phyloP scores from a whole-genome alignment of 257 asterid species.

The Salvia splendens region DNA sequence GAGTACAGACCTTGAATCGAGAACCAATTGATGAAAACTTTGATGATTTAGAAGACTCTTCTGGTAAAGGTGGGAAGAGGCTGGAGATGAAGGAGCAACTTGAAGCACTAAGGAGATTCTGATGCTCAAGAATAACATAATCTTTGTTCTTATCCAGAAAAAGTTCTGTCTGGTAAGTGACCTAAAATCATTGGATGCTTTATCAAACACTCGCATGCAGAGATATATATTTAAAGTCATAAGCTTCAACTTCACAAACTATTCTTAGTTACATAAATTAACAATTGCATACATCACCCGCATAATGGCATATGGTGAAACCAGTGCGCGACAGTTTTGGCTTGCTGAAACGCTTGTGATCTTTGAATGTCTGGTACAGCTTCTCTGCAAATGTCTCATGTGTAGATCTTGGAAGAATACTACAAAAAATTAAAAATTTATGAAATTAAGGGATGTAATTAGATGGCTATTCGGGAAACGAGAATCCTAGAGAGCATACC shows the following conservation, averaged over 20 bases:
- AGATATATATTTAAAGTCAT: slow-evolving; percentile 17
- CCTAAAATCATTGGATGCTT: slow-evolving; percentile 53
- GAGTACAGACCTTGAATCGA: slow-evolving; percentile 68
- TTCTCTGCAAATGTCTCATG: slow-evolving; percentile 82
- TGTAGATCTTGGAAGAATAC: slow-evolving; percentile 97
- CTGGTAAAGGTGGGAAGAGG: slow-evolving; percentile 75
- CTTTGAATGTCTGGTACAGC: slow-evolving; percentile 81
- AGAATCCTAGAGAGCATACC: slow-evolving; percentile 52
- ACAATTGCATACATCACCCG: slow-evolving; percentile 82
- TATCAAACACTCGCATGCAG: slow-evolving; percentile 38
- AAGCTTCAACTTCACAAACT: slow-evolving; percentile 8
- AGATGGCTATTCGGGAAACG: slow-evolving; percentile 5
- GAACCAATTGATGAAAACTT: slow-evolving; percentile 90
- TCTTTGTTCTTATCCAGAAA: slow-evolving; percentile 94
- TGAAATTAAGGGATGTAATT: slow-evolving; percentile 5
- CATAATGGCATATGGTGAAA: slow-evolving; percentile 84
- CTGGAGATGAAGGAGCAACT: slow-evolving; percentile 71
- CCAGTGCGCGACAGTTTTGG: slow-evolving; percentile 86
- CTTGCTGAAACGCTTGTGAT: slow-evolving; percentile 84
- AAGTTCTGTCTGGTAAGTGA: slow-evolving; percentile 78
- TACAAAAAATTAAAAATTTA: slow-evolving; percentile 35
- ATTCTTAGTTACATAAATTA: slow-evolving; percentile 16
- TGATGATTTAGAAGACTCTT: slow-evolving; percentile 80
- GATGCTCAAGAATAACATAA: slow-evolving; percentile 84
- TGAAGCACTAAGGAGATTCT: slow-evolving; percentile 81